These are phyloP conservation scores for Endotrypanum monterogeii DNA, from an alignment of 208 protist species.

Conservation along the genomic window DNA sequence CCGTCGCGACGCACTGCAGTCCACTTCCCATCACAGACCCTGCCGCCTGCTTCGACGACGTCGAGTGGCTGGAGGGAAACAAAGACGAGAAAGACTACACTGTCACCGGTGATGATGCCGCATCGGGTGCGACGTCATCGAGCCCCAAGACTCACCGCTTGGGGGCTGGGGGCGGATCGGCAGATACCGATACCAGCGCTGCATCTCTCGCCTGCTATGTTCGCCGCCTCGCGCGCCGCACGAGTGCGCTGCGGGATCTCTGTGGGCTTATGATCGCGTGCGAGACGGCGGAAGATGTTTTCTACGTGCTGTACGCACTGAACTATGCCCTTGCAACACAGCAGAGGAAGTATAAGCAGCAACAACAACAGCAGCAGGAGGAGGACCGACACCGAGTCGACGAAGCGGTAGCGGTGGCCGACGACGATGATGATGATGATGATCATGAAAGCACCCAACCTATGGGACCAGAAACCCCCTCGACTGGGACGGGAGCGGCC, in stretches of 20 bases:
- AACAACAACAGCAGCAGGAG: no score
- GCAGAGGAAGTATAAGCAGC: slow-evolving; percentile 11
- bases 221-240: slow-evolving; percentile 27
- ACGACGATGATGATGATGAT: neutral
- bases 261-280: slow-evolving; percentile 53
- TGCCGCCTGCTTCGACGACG: neutral
- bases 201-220: slow-evolving; percentile 8
- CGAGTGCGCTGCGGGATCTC: slow-evolving; percentile 53
- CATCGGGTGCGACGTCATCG: neutral
- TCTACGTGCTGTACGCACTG: slow-evolving; percentile 47
- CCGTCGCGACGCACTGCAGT: neutral
- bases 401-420: neutral
- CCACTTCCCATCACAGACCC: slow-evolving; percentile 17
- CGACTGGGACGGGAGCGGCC: neutral
- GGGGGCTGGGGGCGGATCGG: neutral
- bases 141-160: neutral
- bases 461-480: slow-evolving; percentile 1
- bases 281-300: slow-evolving; percentile 47
- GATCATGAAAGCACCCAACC: neutral
- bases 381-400: slow-evolving; percentile 6
- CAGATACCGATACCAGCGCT: neutral
- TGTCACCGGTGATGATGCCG: neutral
- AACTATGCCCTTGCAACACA: slow-evolving; percentile 34
- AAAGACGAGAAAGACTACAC: neutral
- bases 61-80: neutral